Conservation (phyloP, 176 grass and related monocot species). For the Poa annua region DNA sequence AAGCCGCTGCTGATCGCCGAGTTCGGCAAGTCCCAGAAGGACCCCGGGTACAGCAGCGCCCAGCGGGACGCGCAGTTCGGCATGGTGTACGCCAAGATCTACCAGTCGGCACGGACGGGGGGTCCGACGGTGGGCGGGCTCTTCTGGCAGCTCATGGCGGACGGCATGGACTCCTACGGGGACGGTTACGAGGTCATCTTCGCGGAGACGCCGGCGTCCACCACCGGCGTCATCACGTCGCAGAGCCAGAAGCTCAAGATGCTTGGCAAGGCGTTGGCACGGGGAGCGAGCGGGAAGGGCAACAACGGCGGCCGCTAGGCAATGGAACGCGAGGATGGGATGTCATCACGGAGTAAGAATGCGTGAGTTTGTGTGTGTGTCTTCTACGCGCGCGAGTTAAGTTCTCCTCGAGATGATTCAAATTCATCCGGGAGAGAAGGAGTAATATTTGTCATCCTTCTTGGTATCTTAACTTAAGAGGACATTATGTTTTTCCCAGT, state of each 20-base stretch:
- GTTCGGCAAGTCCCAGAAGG: conserved; percentile 79
- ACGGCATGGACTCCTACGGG: conserved; percentile 83
- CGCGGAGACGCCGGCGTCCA: conserved; percentile 53
- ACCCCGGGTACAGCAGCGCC: conserved; percentile 64
- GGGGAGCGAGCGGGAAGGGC: conserved; percentile 27
- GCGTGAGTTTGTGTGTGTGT: background rate
- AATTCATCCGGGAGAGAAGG: conserved; percentile 79
- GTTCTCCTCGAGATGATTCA: conserved; percentile 79
- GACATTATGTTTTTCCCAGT: conserved; percentile 23
- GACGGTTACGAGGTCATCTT: conserved; percentile 92
- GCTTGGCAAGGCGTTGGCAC: conserved; percentile 50
- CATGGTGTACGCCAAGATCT: conserved; percentile 70
- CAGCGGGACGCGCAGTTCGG: conserved; percentile 70
- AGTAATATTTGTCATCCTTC: conserved; percentile 28
- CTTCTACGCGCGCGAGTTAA: background rate
- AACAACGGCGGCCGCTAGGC: conserved; percentile 3
- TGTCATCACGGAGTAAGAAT: background rate
- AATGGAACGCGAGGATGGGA: too few relatives aligned
- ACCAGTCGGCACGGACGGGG: conserved; percentile 62
- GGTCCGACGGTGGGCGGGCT: conserved; percentile 62
- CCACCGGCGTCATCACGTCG: conserved; percentile 57
- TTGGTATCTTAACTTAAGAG: conserved; percentile 13
- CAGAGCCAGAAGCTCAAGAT: conserved; percentile 62
- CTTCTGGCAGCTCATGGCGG: conserved; percentile 86
- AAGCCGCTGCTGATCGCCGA: conserved; percentile 87